A percentile compares a stretch with the other conserved stretches of the same genome.
Conservation (phyloP, 2,329 filamentous ascomycete genomes). For the Neofusicoccum kwambonambiense region DNA sequence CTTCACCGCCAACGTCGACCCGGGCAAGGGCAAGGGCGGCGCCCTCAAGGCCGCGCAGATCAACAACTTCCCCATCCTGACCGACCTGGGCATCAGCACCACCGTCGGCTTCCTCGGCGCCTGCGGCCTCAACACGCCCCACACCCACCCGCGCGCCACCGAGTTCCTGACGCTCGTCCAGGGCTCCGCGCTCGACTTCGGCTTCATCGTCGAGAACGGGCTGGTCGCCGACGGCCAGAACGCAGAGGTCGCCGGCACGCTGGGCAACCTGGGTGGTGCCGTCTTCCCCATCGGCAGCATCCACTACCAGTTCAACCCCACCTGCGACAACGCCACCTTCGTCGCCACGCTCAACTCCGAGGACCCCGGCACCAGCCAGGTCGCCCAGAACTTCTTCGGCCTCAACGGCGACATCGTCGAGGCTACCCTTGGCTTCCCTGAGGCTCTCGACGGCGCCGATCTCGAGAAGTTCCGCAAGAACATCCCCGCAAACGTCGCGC, state of each 20-base stretch:
- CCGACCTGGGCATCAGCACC: constrained; percentile 38
- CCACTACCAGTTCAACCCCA: constrained; percentile 51
- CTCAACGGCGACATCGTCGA: constrained; percentile 37
- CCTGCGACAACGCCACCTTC: constrained; percentile 45
- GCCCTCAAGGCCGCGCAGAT: constrained; percentile 29
- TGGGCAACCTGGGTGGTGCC: constrained; percentile 46
- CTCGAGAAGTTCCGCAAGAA: constrained; percentile 36
- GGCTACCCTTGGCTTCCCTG: constrained; percentile 39
- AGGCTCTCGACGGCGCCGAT: constrained; percentile 33
- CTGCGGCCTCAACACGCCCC: constrained; percentile 50
- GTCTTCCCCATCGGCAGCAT: constrained; percentile 48
- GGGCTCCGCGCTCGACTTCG: constrained; percentile 40
- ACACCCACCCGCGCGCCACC: constrained; percentile 50
- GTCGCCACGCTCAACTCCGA: constrained; percentile 45
- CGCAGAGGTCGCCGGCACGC: constrained; percentile 40
- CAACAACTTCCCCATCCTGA: constrained; percentile 41
- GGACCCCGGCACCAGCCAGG: constrained; percentile 43
- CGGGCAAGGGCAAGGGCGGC: constrained; percentile 6
- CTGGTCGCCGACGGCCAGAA: constrained; percentile 32
- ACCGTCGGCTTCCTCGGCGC: constrained; percentile 42
- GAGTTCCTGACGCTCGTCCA: constrained; percentile 48
- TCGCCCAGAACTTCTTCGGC: constrained; percentile 47
- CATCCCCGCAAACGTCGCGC: constrained; percentile 51
- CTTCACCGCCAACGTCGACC: constrained; percentile 36
- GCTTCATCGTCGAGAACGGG: constrained; percentile 49